phyloP scores from a whole-genome alignment of 108 stramenopile species.

The Pseudonitzschia multiseries region DNA sequence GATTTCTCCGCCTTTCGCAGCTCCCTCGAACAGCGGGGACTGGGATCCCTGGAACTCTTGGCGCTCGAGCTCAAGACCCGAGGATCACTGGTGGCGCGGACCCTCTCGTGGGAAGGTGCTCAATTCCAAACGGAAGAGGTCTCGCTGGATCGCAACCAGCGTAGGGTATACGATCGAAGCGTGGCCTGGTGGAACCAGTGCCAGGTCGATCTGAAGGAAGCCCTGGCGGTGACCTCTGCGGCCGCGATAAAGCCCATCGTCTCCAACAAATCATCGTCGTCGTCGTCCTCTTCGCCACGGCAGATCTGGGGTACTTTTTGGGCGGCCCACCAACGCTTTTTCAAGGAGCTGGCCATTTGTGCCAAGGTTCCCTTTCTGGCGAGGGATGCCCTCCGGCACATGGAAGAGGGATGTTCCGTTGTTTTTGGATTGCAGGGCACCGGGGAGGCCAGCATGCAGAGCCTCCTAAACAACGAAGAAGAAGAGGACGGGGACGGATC shows the following conservation, averaged over 20 bases:
- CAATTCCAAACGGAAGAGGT: slow-evolving; percentile 66
- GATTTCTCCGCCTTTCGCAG: slow-evolving; percentile 52
- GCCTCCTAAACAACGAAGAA: slow-evolving; percentile 28
- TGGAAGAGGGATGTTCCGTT: slow-evolving; percentile 51
- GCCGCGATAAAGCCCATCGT: slow-evolving; percentile 9
- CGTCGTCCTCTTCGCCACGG: slow-evolving; percentile 14
- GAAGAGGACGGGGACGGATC: not conserved
- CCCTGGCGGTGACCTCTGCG: slow-evolving; percentile 14
- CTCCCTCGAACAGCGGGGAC: slow-evolving; percentile 59
- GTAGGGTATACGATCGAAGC: slow-evolving; percentile 52
- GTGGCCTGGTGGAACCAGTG: slow-evolving; percentile 60
- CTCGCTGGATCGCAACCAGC: slow-evolving; percentile 38
- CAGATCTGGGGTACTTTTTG: slow-evolving; percentile 62
- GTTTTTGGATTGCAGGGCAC: slow-evolving; percentile 83
- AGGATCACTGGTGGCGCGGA: slow-evolving; percentile 72
- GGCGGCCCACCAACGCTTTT: slow-evolving; percentile 82
- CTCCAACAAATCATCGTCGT: not conserved
- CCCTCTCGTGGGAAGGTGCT: slow-evolving; percentile 77
- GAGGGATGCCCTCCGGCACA: slow-evolving; percentile 44
- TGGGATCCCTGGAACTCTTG: slow-evolving; percentile 84
- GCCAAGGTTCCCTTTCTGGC: slow-evolving; percentile 68
- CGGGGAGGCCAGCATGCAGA: slow-evolving; percentile 70
- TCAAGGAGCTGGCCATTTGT: slow-evolving; percentile 72
- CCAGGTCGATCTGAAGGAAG: slow-evolving; percentile 39
- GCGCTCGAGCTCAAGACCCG: slow-evolving; percentile 79